These are phyloP conservation scores for Leccinum ochraceum DNA, from an alignment of 768 basidiomycete species.

Conservation along the genomic window DNA sequence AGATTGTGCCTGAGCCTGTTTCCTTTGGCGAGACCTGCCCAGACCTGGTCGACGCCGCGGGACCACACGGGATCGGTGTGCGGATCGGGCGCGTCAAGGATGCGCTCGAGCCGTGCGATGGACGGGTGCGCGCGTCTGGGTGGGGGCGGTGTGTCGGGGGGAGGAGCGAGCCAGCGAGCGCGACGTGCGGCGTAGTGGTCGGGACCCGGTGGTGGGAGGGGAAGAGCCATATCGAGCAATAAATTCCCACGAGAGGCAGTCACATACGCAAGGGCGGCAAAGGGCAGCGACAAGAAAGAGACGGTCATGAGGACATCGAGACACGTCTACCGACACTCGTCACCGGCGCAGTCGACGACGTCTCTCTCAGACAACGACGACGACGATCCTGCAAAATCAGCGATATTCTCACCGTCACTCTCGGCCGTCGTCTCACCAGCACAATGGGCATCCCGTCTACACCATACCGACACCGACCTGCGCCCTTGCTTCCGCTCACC, in stretches of 20 bases:
- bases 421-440: conserved; percentile 58
- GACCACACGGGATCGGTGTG: conserved; percentile 57
- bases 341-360: conserved; percentile 68
- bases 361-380: conserved; percentile 76
- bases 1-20: conserved; percentile 56
- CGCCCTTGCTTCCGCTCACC: conserved; percentile 44
- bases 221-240: conserved; percentile 26
- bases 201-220: conserved; percentile 63
- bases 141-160: conserved; percentile 20
- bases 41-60: conserved; percentile 58
- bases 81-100: conserved; percentile 49
- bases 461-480: conserved; percentile 36
- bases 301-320: conserved; percentile 32
- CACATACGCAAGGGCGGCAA: neutral
- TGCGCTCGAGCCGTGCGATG: conserved; percentile 49
- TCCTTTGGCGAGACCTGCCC: conserved; percentile 63
- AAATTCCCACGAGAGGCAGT: conserved; percentile 17
- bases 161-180: conserved; percentile 54
- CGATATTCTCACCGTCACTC: conserved; percentile 38
- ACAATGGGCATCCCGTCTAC: conserved; percentile 50
- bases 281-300: neutral
- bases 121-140: conserved; percentile 38
- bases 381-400: conserved; percentile 58
- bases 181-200: conserved; percentile 63
- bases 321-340: conserved; percentile 42